Evolutionary conservation across 805 yeast genomes (phyloP).

Genomic region (Lipomyces yamadae): DNA sequence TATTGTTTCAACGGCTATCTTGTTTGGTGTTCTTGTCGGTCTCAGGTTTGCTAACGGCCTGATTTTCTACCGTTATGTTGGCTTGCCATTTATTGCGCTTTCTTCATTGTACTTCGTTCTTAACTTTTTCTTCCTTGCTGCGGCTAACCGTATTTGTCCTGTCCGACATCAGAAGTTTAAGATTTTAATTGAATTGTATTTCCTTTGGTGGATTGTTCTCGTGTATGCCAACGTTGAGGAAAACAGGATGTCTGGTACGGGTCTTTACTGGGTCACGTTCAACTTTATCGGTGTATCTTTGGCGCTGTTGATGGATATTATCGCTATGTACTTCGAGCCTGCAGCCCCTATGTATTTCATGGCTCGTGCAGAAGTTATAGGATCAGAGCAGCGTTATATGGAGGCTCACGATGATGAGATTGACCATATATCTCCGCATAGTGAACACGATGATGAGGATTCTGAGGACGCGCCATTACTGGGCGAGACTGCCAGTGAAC

Average conservation of each 20-base stretch:
- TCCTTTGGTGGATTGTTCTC: constrained; percentile 62
- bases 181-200: constrained; percentile 58
- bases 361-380: constrained; percentile 36
- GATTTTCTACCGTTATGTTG: constrained; percentile 57
- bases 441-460: constrained; percentile 25
- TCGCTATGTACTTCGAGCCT: constrained; percentile 34
- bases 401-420: constrained; percentile 26
- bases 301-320: constrained; percentile 36
- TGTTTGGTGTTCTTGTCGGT: constrained; percentile 49
- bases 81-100: constrained; percentile 55
- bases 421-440: constrained; percentile 34
- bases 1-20: constrained; percentile 50
- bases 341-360: constrained; percentile 38
- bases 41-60: constrained; percentile 54
- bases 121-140: constrained; percentile 63
- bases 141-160: constrained; percentile 50
- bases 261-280: constrained; percentile 52
- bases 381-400: constrained; percentile 28
- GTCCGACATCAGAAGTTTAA: constrained; percentile 65
- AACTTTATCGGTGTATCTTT: constrained; percentile 37
- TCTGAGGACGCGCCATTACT: constrained; percentile 42
- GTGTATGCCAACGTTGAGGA: constrained; percentile 57
- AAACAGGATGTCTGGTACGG: constrained; percentile 54
- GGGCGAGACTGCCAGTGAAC: constrained; percentile 59
- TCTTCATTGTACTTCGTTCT: constrained; percentile 56